Conservation (phyloP, 2,329 filamentous ascomycete genomes). For the Colletotrichum godetiae region DNA sequence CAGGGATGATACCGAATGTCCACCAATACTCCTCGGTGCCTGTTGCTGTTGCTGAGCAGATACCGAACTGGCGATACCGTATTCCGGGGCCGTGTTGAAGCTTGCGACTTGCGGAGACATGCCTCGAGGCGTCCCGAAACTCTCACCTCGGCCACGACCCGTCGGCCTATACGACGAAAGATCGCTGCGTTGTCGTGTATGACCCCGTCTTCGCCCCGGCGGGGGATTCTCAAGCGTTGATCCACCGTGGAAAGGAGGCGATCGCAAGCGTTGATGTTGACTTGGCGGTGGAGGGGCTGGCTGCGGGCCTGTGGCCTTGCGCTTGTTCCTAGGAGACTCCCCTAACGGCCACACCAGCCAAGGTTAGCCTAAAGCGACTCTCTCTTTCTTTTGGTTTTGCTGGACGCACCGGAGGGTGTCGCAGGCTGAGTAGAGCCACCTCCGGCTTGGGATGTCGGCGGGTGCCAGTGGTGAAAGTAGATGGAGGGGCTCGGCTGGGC, state of each 20-base stretch:
- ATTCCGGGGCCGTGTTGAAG: constrained; percentile 47
- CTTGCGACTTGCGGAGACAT: constrained; percentile 50
- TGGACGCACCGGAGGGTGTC: constrained; percentile 80
- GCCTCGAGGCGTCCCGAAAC: constrained; percentile 47
- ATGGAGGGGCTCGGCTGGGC: constrained; percentile 78
- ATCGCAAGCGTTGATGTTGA: constrained; percentile 56
- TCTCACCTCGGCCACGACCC: constrained; percentile 50
- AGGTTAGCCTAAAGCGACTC: constrained; percentile 54
- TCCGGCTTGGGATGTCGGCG: constrained; percentile 74
- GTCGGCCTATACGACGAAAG: constrained; percentile 61
- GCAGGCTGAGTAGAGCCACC: constrained; percentile 73
- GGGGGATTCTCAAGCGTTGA: constrained; percentile 64
- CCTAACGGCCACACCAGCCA: constrained; percentile 60
- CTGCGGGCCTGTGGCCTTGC: constrained; percentile 75
- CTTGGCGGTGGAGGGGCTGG: constrained; percentile 56
- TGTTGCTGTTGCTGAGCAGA: constrained; percentile 36
- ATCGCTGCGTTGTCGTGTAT: constrained; percentile 75
- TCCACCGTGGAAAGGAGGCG: constrained; percentile 63
- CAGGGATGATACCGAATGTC: constrained; percentile 57
- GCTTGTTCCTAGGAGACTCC: constrained; percentile 82
- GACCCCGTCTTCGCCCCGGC: constrained; percentile 65
- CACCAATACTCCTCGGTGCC: constrained; percentile 34
- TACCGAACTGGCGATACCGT: constrained; percentile 28
- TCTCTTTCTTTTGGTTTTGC: constrained; percentile 58
- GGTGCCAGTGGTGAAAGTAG: constrained; percentile 94